Evolutionary conservation across 352 stramenopile species (phyloP).

Genomic region (Phytopythium cucurbitacearum): DNA sequence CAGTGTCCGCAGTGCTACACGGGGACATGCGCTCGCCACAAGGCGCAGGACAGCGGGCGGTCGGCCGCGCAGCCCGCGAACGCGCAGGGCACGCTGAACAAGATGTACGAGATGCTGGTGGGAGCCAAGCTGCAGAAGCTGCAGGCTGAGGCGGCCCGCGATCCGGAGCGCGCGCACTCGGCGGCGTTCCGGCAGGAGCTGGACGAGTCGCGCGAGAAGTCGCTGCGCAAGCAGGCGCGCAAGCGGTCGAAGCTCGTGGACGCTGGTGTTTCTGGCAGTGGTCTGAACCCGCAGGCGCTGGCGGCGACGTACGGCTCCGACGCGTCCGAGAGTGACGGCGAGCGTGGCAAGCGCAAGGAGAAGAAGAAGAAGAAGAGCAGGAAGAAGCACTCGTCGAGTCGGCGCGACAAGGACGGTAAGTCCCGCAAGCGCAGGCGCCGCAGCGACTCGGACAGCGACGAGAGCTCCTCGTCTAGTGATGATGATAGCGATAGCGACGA

Average conservation of each 20-base stretch:
- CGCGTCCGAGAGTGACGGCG: constrained; percentile 20
- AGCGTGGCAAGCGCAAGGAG: constrained; percentile 11
- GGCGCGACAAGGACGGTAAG: constrained; percentile 13
- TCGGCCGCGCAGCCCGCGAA: constrained; percentile 42
- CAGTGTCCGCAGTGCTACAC: constrained; percentile 83
- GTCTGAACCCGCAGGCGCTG: constrained; percentile 67
- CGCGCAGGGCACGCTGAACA: constrained; percentile 59
- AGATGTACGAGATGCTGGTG: constrained; percentile 77
- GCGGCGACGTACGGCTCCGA: constrained; percentile 49
- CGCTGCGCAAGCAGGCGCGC: constrained; percentile 48
- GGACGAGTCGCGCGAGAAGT: constrained; percentile 62
- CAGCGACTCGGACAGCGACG: not conserved
- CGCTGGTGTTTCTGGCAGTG: constrained; percentile 26
- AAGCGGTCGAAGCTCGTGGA: constrained; percentile 21
- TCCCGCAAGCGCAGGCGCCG: constrained; percentile 17
- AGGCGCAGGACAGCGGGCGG: constrained; percentile 58
- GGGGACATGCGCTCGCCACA: constrained; percentile 62
- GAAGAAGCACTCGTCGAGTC: constrained; percentile 24
- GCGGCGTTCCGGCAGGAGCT: constrained; percentile 58
- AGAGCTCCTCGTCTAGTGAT: not conserved
- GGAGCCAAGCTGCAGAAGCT: constrained; percentile 69
- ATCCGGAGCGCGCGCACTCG: constrained; percentile 32
- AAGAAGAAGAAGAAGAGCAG: constrained; percentile 14
- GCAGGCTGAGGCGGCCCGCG: constrained; percentile 42
- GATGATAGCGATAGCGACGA: constrained; percentile 15